Conservation (phyloP, 2,329 filamentous ascomycete genomes). For the Verticillium klebahnii region DNA sequence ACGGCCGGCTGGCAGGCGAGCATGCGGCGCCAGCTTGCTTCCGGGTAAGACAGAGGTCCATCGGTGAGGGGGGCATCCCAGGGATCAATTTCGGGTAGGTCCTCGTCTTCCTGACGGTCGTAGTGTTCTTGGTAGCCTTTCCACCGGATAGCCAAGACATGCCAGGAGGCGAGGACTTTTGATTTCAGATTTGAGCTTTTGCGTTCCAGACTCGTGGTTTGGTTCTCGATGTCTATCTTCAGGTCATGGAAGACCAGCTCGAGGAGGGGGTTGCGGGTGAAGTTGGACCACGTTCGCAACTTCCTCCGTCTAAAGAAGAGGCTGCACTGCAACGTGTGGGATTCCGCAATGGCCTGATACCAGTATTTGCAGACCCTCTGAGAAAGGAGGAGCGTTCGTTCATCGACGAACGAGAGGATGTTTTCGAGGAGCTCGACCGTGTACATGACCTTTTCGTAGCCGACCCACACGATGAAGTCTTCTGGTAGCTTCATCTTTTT, state of each 20-base stretch:
- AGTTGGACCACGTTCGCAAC: not conserved
- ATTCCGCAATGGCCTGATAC: not conserved
- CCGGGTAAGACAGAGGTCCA: not conserved
- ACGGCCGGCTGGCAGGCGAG: not conserved
- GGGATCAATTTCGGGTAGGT: not conserved
- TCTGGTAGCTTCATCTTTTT: too few relatives aligned
- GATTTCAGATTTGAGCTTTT: not conserved
- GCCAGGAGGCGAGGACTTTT: not conserved
- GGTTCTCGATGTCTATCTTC: not conserved
- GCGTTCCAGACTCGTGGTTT: not conserved
- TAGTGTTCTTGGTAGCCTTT: not conserved
- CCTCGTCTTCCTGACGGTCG: not conserved
- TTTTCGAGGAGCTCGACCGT: not conserved
- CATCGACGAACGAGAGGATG: not conserved
- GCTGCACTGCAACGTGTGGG: not conserved
- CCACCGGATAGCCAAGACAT: not conserved
- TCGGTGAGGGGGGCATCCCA: not conserved
- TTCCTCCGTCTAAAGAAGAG: not conserved
- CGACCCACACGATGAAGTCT: not conserved
- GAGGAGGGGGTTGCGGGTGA: not conserved
- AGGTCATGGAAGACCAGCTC: not conserved
- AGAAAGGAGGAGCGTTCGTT: not conserved
- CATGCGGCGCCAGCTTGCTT: slow-evolving; percentile 1
- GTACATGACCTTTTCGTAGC: not conserved
- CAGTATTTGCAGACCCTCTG: not conserved